Conservation (phyloP, 495 filamentous ascomycete genomes). For the Cudoniella acicularis region DNA sequence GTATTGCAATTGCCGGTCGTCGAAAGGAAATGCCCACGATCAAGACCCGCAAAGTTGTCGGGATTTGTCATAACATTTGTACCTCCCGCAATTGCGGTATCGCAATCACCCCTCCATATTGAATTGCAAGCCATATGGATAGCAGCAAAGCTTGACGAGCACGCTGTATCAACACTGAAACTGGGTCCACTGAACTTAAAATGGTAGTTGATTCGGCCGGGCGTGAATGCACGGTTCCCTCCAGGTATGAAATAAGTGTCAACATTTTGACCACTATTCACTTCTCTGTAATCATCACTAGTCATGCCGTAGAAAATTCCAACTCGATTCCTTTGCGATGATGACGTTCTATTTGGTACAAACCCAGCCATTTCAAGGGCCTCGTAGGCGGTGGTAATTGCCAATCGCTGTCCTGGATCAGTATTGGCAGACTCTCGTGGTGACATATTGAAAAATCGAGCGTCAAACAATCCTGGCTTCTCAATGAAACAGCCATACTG, state of each 20-base stretch:
- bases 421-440: conserved; percentile 84
- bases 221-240: too few species aligned
- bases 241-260: too few species aligned
- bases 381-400: conserved; percentile 83
- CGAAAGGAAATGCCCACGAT: conserved; percentile 70
- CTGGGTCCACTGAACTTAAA: too few species aligned
- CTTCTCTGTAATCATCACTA: too few species aligned
- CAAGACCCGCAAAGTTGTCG: conserved; percentile 61
- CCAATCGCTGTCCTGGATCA: conserved; percentile 85
- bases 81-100: conserved; percentile 57
- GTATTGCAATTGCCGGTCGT: conserved; percentile 41
- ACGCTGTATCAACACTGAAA: conserved; percentile 85
- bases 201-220: too few species aligned
- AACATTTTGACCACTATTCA: too few species aligned
- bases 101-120: conserved; percentile 14
- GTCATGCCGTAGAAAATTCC: too few species aligned
- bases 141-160: conserved; percentile 45
- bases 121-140: conserved; percentile 42
- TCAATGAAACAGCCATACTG: conserved; percentile 88
- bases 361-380: conserved; percentile 89
- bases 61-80: conserved; percentile 79
- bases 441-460: conserved; percentile 93
- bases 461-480: conserved; percentile 80
- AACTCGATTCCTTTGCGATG: too few species aligned
- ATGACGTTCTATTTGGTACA: too few species aligned